Evolutionary conservation across 768 basidiomycete species (phyloP).

Genomic region (Suillus cothurnatus): DNA sequence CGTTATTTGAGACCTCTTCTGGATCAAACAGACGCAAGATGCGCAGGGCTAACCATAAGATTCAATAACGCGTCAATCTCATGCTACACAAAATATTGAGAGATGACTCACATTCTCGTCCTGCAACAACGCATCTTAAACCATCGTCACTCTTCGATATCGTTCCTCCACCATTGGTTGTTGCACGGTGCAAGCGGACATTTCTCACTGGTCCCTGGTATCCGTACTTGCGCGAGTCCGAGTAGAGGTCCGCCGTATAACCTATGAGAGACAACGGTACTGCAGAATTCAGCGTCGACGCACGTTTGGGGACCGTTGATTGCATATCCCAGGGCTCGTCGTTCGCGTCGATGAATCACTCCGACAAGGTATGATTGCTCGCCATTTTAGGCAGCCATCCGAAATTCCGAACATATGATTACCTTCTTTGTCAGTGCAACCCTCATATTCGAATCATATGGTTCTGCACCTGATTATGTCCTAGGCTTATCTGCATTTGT

Average conservation of each 20-base stretch:
- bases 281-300: conserved; percentile 25
- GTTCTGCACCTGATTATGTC: too few species aligned
- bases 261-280: conserved; percentile 8
- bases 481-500: too few species aligned
- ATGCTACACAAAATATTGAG: conserved; percentile 14
- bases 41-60: conserved; percentile 51
- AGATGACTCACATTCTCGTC: conserved; percentile 66
- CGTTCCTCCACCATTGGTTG: conserved; percentile 62
- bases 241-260: conserved; percentile 34
- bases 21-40: conserved; percentile 60
- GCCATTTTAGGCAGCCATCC: neutral
- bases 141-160: conserved; percentile 73
- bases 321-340: conserved; percentile 24
- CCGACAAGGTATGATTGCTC: neutral
- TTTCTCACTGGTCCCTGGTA: conserved; percentile 48
- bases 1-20: conserved; percentile 38
- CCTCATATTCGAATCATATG: too few species aligned
- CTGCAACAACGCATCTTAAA: conserved; percentile 67
- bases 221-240: conserved; percentile 47
- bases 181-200: conserved; percentile 62
- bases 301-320: conserved; percentile 25
- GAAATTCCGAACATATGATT: too few species aligned
- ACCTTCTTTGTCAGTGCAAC: too few species aligned
- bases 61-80: neutral
- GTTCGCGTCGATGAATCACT: neutral